phyloP scores from a whole-genome alignment of 2,329 filamentous ascomycete species.

The Raffaelea deltoideospora region DNA sequence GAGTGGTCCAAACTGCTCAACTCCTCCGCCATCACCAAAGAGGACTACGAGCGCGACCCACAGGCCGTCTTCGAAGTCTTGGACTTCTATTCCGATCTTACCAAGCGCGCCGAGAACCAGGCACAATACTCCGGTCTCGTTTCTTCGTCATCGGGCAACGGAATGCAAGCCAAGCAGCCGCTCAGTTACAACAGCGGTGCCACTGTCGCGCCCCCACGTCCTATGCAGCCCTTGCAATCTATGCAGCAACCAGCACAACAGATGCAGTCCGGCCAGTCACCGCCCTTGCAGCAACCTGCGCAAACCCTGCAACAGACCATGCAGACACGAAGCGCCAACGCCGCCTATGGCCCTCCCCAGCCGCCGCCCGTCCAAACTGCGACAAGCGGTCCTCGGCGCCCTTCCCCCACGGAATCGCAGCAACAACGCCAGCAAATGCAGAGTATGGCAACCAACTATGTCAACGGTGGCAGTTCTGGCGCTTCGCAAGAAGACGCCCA shows the following conservation, averaged over 20 bases:
- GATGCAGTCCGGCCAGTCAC: constrained; percentile 49
- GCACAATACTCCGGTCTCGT: constrained; percentile 52
- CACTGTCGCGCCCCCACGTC: constrained; percentile 54
- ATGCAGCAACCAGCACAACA: constrained; percentile 29
- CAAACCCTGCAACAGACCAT: too few species aligned
- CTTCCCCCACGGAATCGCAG: constrained; percentile 28
- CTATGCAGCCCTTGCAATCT: constrained; percentile 33
- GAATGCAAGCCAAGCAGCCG: constrained; percentile 46
- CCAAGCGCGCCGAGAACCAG: constrained; percentile 59
- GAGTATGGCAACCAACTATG: constrained; percentile 38
- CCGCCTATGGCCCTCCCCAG: constrained; percentile 22
- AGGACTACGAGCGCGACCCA: constrained; percentile 95
- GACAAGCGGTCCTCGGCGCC: constrained; percentile 24
- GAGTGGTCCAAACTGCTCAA: constrained; percentile 97
- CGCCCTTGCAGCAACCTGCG: constrained; percentile 30
- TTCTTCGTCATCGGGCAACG: constrained; percentile 45
- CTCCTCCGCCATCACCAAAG: constrained; percentile 92
- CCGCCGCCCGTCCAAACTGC: constrained; percentile 19
- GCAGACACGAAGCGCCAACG: constrained; percentile 19
- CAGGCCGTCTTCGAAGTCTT: constrained; percentile 70
- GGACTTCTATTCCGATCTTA: constrained; percentile 74
- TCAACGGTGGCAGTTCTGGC: constrained; percentile 33
- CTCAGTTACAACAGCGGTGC: constrained; percentile 41
- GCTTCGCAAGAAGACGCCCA: constrained; percentile 35
- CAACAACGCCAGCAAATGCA: constrained; percentile 44